Base-by-base conservation (phyloP, 768 basidiomycete species). In the Clavulina sp. region DNA sequence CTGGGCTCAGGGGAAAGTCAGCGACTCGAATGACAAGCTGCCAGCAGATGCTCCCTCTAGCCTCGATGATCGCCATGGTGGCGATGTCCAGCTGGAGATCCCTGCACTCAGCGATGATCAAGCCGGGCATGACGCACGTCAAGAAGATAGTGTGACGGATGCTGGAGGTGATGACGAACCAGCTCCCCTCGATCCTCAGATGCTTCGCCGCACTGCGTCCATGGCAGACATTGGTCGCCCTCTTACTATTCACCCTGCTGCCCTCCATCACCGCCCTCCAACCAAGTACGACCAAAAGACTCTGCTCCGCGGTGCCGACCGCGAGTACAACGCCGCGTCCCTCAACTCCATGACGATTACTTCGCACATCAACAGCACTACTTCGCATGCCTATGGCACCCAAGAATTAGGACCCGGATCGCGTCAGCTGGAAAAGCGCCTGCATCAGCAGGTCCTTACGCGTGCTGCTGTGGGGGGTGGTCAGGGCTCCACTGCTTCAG, bases 261-360 rank as follows among this genome's bases (percentile, higher is more conserved):
- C n/a, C n/a, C n/a, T n/a, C n/a, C n/a, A n/a, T n/a, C n/a, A n/a
- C n/a, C n/a, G n/a, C n/a, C n/a, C n/a, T n/a, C n/a, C n/a, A n/a
- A n/a, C n/a, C n/a, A n/a, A n/a, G n/a, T n/a, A n/a, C n/a, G n/a
- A n/a, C n/a, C n/a, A n/a, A n/a, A n/a, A n/a, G n/a, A 46, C 26
- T 16, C 26, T 28, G 9, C 13, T 13, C 16, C 9, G 9, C 43
- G 43, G 26, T 13, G 53, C 52, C 43, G 44, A 51, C 7, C 50
- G 53, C 30, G 58, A 54, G n/a, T 88, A 89, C 62, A 73, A 85
- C 52, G 88, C 89, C 33, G 93, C 93, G 2, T 96, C 92, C 5
- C 92, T 92, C 4, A 97, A 99, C 66, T 91, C 85, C 56, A 89
- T 96, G 43, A 74, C 77, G 34, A 80, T 97, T 60, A 91, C 93